Evolutionary conservation across 1,284 basidiomycete species (phyloP).

Genomic region (Pholiota adiposa): DNA sequence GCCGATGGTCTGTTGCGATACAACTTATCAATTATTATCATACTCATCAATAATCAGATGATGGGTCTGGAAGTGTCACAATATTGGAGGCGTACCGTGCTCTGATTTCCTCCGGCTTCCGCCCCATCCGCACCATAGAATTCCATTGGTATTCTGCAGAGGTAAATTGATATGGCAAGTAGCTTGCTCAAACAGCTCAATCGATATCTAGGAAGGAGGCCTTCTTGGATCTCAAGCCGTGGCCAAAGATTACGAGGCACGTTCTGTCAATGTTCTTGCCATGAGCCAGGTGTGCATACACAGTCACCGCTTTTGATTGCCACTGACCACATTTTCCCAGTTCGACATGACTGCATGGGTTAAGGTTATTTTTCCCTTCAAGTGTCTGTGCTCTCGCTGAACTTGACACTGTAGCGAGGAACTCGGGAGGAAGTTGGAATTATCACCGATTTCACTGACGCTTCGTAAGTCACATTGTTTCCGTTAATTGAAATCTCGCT

Average conservation of each 20-base stretch:
- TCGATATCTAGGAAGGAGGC: slow-evolving; percentile 76
- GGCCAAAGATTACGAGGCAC: slow-evolving; percentile 75
- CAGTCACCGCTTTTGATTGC: not conserved
- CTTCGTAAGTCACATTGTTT: slow-evolving; percentile 42
- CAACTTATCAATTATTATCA: slow-evolving; percentile 8
- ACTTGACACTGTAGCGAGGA: slow-evolving; percentile 50
- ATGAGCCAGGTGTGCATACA: slow-evolving; percentile 78
- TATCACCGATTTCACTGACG: slow-evolving; percentile 87
- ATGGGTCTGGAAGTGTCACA: slow-evolving; percentile 90
- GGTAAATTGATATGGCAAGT: slow-evolving; percentile 38
- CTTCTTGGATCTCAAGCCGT: slow-evolving; percentile 94
- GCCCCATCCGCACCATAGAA: slow-evolving; percentile 80
- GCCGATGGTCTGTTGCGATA: slow-evolving; percentile 61
- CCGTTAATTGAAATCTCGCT: slow-evolving; percentile 16
- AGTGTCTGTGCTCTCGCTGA: not conserved
- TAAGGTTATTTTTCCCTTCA: slow-evolving; percentile 49
- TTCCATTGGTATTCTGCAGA: slow-evolving; percentile 98
- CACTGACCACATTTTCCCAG: slow-evolving; percentile 36
- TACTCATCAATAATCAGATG: slow-evolving; percentile 56
- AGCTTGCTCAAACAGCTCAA: slow-evolving; percentile 5
- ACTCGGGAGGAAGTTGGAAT: slow-evolving; percentile 89
- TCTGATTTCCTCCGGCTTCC: slow-evolving; percentile 80
- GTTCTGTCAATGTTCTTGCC: slow-evolving; percentile 72
- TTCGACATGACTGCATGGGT: slow-evolving; percentile 99
- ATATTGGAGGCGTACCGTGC: slow-evolving; percentile 90